phyloP scores from a whole-genome alignment of 169 alveolate species.

The Eimeria tenella region DNA sequence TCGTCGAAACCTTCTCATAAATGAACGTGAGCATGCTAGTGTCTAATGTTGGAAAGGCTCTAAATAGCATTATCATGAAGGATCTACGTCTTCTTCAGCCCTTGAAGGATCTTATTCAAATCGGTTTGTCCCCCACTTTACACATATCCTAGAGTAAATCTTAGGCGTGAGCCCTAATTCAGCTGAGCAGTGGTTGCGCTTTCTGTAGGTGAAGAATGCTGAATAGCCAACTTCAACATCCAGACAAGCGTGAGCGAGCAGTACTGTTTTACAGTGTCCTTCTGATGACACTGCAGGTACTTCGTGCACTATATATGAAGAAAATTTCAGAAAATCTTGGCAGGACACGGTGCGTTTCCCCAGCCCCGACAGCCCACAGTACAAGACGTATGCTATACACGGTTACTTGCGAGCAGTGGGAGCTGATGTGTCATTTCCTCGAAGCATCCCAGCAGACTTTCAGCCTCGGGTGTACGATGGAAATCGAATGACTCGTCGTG shows the following conservation, averaged over 20 bases:
- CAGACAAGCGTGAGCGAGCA: background rate
- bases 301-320: conserved; percentile 48
- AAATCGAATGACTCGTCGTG: conserved; percentile 39
- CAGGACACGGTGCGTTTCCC: conserved; percentile 47
- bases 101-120: conserved; percentile 43
- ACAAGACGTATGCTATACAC: conserved; percentile 25
- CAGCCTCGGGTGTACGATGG: conserved; percentile 64
- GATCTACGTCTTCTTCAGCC: conserved; percentile 39
- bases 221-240: background rate
- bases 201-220: background rate
- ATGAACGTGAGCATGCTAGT: conserved; percentile 60
- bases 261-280: background rate
- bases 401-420: conserved; percentile 50
- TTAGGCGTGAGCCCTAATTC: background rate
- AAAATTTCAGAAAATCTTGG: conserved; percentile 56
- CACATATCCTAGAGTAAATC: background rate
- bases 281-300: conserved; percentile 15
- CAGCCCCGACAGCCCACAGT: conserved; percentile 62
- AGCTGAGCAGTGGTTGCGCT: background rate
- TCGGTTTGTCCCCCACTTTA: background rate
- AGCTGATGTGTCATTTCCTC: conserved; percentile 63
- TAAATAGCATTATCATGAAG: conserved; percentile 12
- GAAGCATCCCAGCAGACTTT: conserved; percentile 29
- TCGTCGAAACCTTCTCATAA: conserved; percentile 40
- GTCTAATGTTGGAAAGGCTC: conserved; percentile 62